Base-by-base conservation (phyloP, 148 eudicot species). In the Chenopodium album region DNA sequence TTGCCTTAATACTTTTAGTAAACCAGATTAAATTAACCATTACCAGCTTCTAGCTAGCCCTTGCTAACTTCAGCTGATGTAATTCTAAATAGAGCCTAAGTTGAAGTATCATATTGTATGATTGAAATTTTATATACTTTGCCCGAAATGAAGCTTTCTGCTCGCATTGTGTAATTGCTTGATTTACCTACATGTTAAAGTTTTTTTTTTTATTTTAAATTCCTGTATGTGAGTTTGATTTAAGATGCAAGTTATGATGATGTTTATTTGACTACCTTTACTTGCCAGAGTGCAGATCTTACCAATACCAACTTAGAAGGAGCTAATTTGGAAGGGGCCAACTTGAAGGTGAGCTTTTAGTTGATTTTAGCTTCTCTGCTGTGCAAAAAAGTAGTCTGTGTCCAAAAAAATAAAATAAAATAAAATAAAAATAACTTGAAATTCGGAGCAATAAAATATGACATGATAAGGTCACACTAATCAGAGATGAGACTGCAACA, bases 261-360 rank as follows among this genome's bases (percentile, higher is more conserved):
- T 65, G 76, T 48, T 54, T 31, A 70, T 50, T 67, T 73, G 31
- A 29, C 60, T 76, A 47, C 34, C 23, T 31, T 62, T 34, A 64
- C 8, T 76, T 78, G 72, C 78, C 93, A 95, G 98, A 85, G 82
- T 71, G 97, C 98, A 70, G 98, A 95, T 88, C 96, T 95, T 81
- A 95, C 96, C 54, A 90, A 95, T 85, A 94, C 97, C 82, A 95
- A 95, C 88, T 83, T 95, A 85, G 97, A 95, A 83, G 97, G 97
- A 82, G 98, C 96, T 76, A 93, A 93, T 87, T 86, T 95, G 34
- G 98, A 93, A 90, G 98, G 97, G 63, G 98, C 98, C 81, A 95
- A 95, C 86, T 83, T 95, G 79, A 95, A 95, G 98, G 98, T 95
- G 85, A 83, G 75, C 66, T 80, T 80, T 44, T 20, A 26, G 23